phyloP scores from a whole-genome alignment of 1,284 basidiomycete species.

The Afroboletus lepidellus region DNA sequence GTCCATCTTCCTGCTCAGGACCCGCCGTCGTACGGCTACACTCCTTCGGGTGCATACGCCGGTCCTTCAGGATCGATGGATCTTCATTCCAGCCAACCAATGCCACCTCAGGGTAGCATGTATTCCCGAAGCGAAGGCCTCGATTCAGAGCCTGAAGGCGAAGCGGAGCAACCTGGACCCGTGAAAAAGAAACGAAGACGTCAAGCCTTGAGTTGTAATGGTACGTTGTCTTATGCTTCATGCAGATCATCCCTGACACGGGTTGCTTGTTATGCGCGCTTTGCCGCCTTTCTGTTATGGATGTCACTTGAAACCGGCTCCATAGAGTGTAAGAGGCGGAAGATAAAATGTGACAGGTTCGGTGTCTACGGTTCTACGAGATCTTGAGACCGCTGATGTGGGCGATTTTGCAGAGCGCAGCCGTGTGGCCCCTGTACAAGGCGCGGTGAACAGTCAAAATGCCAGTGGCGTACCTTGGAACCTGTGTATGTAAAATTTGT shows the following conservation, averaged over 20 bases:
- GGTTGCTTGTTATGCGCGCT: constrained; percentile 1
- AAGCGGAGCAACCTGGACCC: constrained; percentile 49
- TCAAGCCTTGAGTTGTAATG: constrained; percentile 75
- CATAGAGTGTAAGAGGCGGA: constrained; percentile 57
- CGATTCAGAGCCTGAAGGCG: constrained; percentile 50
- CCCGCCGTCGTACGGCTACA: constrained; percentile 26
- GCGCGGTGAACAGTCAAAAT: constrained; percentile 52
- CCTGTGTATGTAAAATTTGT: constrained; percentile 44
- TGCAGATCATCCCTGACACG: constrained; percentile 12
- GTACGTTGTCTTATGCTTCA: constrained; percentile 41
- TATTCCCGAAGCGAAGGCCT: constrained; percentile 35
- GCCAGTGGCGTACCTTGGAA: constrained; percentile 58
- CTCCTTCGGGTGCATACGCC: constrained; percentile 22
- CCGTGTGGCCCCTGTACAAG: constrained; percentile 57
- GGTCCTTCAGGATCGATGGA: constrained; percentile 31
- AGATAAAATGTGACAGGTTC: constrained; percentile 62
- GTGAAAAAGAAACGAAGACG: constrained; percentile 74
- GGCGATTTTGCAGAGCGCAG: constrained; percentile 40
- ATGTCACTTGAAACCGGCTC: constrained; percentile 5
- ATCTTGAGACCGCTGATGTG: constrained; percentile 17
- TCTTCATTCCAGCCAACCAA: constrained; percentile 25
- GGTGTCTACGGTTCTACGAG: constrained; percentile 23
- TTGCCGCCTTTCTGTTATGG: background rate
- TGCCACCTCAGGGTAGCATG: constrained; percentile 24
- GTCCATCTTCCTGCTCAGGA: constrained; percentile 22